phyloP scores from a whole-genome alignment of 129 eudicot genomes.

The Calendula officinalis region DNA sequence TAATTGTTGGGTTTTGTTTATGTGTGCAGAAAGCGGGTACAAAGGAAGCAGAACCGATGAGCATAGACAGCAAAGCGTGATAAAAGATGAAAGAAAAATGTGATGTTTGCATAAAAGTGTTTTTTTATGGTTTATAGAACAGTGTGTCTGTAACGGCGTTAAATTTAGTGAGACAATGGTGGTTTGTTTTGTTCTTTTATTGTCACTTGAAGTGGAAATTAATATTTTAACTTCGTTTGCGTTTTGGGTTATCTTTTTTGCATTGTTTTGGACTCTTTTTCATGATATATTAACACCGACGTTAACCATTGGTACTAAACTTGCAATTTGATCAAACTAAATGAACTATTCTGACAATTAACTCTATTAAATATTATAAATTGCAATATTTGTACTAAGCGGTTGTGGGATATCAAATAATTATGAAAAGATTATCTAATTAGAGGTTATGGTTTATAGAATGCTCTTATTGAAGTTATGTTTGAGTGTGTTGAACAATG shows the following conservation, averaged over 20 bases:
- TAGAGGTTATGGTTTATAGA: slow-evolving; percentile 11
- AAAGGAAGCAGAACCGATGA: slow-evolving; percentile 69
- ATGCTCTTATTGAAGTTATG: no score
- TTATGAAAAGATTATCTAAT: slow-evolving; percentile 16
- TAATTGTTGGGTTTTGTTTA: neutral
- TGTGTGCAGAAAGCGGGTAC: slow-evolving; percentile 51
- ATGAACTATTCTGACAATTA: neutral
- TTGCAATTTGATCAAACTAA: neutral
- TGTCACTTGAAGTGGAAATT: neutral
- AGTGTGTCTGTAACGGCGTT: neutral
- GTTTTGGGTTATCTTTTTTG: neutral
- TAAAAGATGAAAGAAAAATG: neutral
- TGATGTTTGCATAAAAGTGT: neutral
- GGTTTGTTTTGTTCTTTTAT: neutral
- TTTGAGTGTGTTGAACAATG: no score
- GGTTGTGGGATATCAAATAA: slow-evolving; percentile 30
- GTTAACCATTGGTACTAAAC: no score
- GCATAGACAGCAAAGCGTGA: slow-evolving; percentile 70
- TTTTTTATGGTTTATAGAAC: slow-evolving; percentile 3
- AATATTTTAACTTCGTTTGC: neutral
- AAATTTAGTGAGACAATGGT: neutral
- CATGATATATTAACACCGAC: no score
- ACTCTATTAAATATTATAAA: slow-evolving; percentile 3
- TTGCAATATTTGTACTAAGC: neutral
- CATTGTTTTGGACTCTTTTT: no score